Conservation (phyloP, 768 basidiomycete genomes). For the Leccinum boreale region DNA sequence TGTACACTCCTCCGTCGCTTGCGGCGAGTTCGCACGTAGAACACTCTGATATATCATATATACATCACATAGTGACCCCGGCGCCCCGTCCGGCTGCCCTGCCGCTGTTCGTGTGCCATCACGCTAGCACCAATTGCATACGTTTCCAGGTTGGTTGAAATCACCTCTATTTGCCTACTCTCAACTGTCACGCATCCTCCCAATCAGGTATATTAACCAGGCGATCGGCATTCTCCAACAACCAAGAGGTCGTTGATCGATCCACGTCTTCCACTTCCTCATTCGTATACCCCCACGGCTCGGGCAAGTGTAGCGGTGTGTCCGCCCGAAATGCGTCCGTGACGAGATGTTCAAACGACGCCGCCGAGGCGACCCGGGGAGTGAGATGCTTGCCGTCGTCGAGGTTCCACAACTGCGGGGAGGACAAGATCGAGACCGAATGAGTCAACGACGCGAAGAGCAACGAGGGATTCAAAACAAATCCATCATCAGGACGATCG, state of each 20-base stretch:
- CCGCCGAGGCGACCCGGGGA: conserved; percentile 17
- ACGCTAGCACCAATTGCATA: neutral
- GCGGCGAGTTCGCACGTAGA: neutral
- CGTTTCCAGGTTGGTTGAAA: neutral
- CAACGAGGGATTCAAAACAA: neutral
- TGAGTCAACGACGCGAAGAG: neutral
- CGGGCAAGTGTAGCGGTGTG: conserved; percentile 11
- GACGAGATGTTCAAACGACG: conserved; percentile 25
- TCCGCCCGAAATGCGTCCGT: conserved; percentile 21
- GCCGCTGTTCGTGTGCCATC: neutral
- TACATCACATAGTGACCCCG: neutral
- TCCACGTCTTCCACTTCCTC: neutral
- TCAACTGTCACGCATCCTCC: neutral
- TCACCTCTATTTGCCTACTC: neutral
- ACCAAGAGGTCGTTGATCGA: neutral
- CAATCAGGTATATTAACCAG: neutral
- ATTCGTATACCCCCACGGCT: conserved; percentile 19
- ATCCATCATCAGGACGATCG: neutral
- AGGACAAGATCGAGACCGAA: neutral
- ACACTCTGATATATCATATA: neutral
- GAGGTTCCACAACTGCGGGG: conserved; percentile 24
- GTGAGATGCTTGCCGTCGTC: conserved; percentile 21
- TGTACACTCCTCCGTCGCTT: neutral
- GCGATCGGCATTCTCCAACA: neutral
- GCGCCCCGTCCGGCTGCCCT: neutral